Evolutionary conservation across 495 filamentous ascomycete species (phyloP).

Genomic region (Penicillium desertorum): DNA sequence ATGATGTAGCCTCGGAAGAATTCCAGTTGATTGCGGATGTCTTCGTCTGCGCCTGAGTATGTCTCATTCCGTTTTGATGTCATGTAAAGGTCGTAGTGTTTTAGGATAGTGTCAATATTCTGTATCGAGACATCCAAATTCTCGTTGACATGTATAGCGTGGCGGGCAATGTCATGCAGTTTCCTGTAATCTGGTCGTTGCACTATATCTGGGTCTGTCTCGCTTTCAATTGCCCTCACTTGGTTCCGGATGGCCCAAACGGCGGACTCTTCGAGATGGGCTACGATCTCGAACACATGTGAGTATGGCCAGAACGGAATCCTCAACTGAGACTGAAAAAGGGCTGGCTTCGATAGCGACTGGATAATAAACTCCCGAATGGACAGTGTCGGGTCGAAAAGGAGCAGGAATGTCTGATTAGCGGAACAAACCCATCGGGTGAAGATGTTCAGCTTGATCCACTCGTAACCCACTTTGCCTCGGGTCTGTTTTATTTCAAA

Average conservation of each 20-base stretch:
- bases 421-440: constrained; percentile 7
- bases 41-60: background rate
- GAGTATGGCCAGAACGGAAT: constrained; percentile 28
- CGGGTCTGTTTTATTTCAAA: constrained; percentile 16
- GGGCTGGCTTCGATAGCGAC: background rate
- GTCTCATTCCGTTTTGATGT: background rate
- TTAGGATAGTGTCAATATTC: constrained; percentile 37
- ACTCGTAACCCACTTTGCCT: constrained; percentile 2
- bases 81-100: constrained; percentile 23
- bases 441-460: constrained; percentile 16
- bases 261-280: constrained; percentile 21
- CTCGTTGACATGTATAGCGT: constrained; percentile 50
- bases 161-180: constrained; percentile 50
- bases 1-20: constrained; percentile 26
- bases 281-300: constrained; percentile 19
- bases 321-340: background rate
- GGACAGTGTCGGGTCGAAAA: constrained; percentile 31
- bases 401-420: constrained; percentile 31
- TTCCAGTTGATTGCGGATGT: background rate
- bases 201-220: background rate
- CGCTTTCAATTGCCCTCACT: constrained; percentile 27
- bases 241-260: constrained; percentile 31
- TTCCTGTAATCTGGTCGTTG: constrained; percentile 35
- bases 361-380: background rate
- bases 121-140: constrained; percentile 39